Conservation (phyloP, 345 rosid genomes). For the Citrus sinensis region DVS_A1.0 CM039163.1:50272001-50272500, state of each 20-base stretch:
- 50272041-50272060: slow-evolving; percentile 12
- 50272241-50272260: neutral
- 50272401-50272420: slow-evolving; percentile 26
- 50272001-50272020: neutral
- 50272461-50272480: slow-evolving; percentile 13
- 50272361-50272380: slow-evolving; percentile 1
- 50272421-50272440: slow-evolving; percentile 34
- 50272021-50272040: slow-evolving; percentile 15
- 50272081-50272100: slow-evolving; percentile 22
- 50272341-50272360: slow-evolving; percentile 3
- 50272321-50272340: slow-evolving; percentile 55
- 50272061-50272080: slow-evolving; percentile 13
- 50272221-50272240: neutral
- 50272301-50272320: slow-evolving; percentile 26
- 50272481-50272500: neutral
- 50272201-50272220: slow-evolving; percentile 20
- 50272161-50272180: slow-evolving; percentile 21
- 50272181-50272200: slow-evolving; percentile 6
- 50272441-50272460: slow-evolving; percentile 9
- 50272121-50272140: neutral
- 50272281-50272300: slow-evolving; percentile 7
- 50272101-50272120: slow-evolving; percentile 8
- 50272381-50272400: slow-evolving; percentile 10
- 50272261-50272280: neutral
- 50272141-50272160: slow-evolving; percentile 47